Evolutionary conservation across 106 monocot genomes (phyloP).

Genomic region (Dioscorea zingiberensis): DNA sequence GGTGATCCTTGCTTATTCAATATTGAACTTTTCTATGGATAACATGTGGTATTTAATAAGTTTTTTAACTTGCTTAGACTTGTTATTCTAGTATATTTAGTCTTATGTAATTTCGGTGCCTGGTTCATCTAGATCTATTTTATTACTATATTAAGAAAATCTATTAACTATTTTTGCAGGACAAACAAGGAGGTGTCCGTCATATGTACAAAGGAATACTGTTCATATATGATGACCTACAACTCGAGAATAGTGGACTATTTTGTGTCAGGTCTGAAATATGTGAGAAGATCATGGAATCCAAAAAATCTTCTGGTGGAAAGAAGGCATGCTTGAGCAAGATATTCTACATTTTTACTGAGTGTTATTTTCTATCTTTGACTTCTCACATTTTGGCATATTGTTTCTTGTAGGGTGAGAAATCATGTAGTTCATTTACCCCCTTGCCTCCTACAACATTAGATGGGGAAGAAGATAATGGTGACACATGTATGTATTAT

Average conservation of each 20-base stretch:
- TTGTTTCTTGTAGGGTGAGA: conserved; percentile 29
- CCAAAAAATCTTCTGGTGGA: conserved; percentile 18
- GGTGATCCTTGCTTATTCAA: too few species aligned
- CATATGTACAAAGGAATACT: conserved; percentile 87
- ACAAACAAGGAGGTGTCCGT: conserved; percentile 60
- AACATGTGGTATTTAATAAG: too few species aligned
- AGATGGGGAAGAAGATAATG: conserved; percentile 30
- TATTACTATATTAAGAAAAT: neutral
- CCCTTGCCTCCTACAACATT: conserved; percentile 17
- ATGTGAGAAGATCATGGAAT: conserved; percentile 54
- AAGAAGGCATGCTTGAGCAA: conserved; percentile 12
- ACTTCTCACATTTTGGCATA: neutral
- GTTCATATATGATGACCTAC: conserved; percentile 74
- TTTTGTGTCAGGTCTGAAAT: conserved; percentile 55
- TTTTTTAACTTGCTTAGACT: too few species aligned
- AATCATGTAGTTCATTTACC: conserved; percentile 25
- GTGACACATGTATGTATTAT: conserved; percentile 28
- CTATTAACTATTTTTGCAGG: conserved; percentile 42
- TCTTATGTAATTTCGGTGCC: too few species aligned
- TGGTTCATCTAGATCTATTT: too few species aligned
- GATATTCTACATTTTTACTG: neutral
- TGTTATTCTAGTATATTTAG: too few species aligned
- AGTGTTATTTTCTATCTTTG: conserved; percentile 1
- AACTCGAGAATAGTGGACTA: conserved; percentile 67
- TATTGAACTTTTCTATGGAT: too few species aligned